phyloP scores from a whole-genome alignment of 108 stramenopile species.

The Nitzschia palea region DNA sequence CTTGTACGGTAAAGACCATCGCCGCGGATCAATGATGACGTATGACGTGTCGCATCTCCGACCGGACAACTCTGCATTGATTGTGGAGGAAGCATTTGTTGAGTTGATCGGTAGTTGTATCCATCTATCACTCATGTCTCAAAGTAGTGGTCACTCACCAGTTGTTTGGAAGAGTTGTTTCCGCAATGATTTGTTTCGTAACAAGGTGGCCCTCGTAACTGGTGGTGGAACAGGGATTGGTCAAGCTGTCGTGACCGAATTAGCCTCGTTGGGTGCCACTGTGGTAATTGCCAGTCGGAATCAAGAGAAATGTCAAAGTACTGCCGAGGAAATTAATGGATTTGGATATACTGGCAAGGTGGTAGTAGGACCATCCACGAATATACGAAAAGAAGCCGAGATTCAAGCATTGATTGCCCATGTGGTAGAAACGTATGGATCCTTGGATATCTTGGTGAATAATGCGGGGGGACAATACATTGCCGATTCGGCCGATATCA shows the following conservation, averaged over 20 bases:
- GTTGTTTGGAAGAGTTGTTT: constrained; percentile 62
- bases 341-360: constrained; percentile 32
- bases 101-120: too few relatives aligned
- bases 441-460: constrained; percentile 78
- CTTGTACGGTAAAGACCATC: too few relatives aligned
- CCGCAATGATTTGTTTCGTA: constrained; percentile 63
- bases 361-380: constrained; percentile 64
- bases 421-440: constrained; percentile 50
- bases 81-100: too few relatives aligned
- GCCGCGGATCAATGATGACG: too few relatives aligned
- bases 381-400: constrained; percentile 73
- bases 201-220: constrained; percentile 79
- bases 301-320: constrained; percentile 48
- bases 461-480: constrained; percentile 88
- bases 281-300: constrained; percentile 81
- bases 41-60: too few relatives aligned
- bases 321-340: constrained; percentile 63
- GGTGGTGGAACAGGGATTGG: constrained; percentile 92
- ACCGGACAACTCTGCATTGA: too few relatives aligned
- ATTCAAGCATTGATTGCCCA: constrained; percentile 54
- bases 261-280: constrained; percentile 66
- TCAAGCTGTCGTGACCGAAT: constrained; percentile 57
- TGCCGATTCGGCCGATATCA: constrained; percentile 65
- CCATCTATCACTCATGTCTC: too few relatives aligned
- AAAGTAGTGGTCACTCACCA: too few relatives aligned